Evolutionary conservation across 352 stramenopile genomes (phyloP).

Genomic region (Pythium grandisporangium): DNA sequence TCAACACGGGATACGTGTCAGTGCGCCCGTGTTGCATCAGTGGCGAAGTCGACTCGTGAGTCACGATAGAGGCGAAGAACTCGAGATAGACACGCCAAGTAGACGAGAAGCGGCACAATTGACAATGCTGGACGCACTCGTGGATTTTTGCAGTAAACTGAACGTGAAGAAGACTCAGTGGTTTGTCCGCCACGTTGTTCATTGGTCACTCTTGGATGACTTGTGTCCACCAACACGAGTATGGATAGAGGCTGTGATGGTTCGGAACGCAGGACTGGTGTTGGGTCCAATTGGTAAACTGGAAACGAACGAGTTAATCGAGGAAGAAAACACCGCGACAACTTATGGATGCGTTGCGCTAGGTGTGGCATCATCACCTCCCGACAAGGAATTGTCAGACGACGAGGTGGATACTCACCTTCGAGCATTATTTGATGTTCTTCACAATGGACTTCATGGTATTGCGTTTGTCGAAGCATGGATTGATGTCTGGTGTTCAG

Average conservation of each 20-base stretch:
- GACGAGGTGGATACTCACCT: slow-evolving; percentile 15
- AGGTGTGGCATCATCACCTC: slow-evolving; percentile 9
- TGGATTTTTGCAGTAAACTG: slow-evolving; percentile 14
- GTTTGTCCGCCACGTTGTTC: slow-evolving; percentile 62
- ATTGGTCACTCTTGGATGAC: slow-evolving; percentile 26
- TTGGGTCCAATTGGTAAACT: slow-evolving; percentile 27
- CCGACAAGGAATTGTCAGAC: slow-evolving; percentile 15
- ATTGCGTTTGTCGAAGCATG: slow-evolving; percentile 33
- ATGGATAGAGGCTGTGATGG: slow-evolving; percentile 19
- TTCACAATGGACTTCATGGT: slow-evolving; percentile 2
- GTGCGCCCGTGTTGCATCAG: slow-evolving; percentile 24
- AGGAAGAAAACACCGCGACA: not conserved
- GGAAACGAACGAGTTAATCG: slow-evolving; percentile 8
- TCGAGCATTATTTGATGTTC: slow-evolving; percentile 5
- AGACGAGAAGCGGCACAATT: slow-evolving; percentile 2
- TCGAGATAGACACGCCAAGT: no score
- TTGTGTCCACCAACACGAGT: slow-evolving; percentile 11
- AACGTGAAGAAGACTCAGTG: slow-evolving; percentile 64
- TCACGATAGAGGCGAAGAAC: no score
- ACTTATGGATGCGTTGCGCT: not conserved
- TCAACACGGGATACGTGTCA: slow-evolving; percentile 25
- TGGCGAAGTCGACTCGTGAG: slow-evolving; percentile 7
- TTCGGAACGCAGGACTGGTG: slow-evolving; percentile 33
- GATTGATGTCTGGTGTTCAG: slow-evolving; percentile 29
- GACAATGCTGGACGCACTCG: slow-evolving; percentile 5